Evolutionary conservation across 306 rosid genomes (phyloP), one percentile per base, ranked within the genome.

Genomic region (Quercus ilex): DNA sequence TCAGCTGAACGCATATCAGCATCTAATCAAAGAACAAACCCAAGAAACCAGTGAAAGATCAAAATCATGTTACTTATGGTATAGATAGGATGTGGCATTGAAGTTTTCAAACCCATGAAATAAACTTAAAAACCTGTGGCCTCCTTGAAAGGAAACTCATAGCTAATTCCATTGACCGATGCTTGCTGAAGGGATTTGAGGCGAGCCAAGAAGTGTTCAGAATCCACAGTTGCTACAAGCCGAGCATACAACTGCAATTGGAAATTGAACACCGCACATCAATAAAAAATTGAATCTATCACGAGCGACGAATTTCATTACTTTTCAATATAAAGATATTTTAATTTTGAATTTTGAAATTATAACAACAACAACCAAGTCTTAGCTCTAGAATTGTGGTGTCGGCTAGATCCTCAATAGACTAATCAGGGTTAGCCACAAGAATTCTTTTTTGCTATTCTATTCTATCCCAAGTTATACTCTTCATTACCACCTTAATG

Each of bases 121-220:
- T 13, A 19, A 52, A 49, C n/a, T 15, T 20, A 59, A 63, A 85
- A 80, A 95, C 97, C 94, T 84, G 92, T 86, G 31, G 97, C 92
- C 81, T 89, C 91, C 87, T 83, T 89, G 83, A 93, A 95, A 43
- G 99, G 99, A 82, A 95, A 95, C 69, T 90, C 93, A 77, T 84
- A 86, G 73, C 80, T 88, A 71, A 70, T 80, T 46, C 83, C 91
- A 14, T 74, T 63, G 23, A 68, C 80, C 12, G 86, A 84, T 71
- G 86, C 88, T 74, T 84, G 83, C 65, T 91, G 91, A 65, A 93
- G 86, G 55, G 81, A 38, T 87, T 82, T 89, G 21, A 95, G 91
- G 75, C 85, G 85, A 31, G 79, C 70, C 81, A 95, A 77, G 84
- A 89, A 95, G 65, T 88, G 89, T 49, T 89, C 92, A 68, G 99